Base-by-base conservation (phyloP, 2,329 filamentous ascomycete genomes). In the Zalaria obscura region DNA sequence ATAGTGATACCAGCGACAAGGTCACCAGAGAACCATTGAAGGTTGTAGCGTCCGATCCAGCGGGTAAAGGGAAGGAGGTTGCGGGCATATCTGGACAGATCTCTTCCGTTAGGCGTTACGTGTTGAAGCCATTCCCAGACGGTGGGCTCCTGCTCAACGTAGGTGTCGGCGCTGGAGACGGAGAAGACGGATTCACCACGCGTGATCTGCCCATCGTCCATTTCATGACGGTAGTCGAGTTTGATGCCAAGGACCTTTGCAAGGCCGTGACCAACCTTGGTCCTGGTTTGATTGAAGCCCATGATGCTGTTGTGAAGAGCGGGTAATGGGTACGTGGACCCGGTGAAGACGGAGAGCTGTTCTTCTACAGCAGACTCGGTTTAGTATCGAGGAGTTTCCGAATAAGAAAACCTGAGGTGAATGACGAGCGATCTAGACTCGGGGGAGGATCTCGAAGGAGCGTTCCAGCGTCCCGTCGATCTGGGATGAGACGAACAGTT, bases 11-110 rank as follows among this genome's bases (percentile, higher is more conserved):
- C 89, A 45, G 91, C 89, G 43, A 96, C 79, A 37, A 96, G 62
- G 64, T 98, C 91, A 53, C 91, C 91, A 10, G 77, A 60, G 4
- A 95, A 63, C 91, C 91, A 98, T 66, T 87, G 79, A 3, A 79
- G 7, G 57, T 98, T 98, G 66, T 98, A 98, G 51, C 79, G 76
- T 7, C 67, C 63, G 43, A 96, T 89, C 91, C 91, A 98, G n/a
- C 76, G 70, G 4, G 83, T 58, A 56, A 95, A 96, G 0, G 91
- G 91, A 50, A 98, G 93, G 1, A 96, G 66, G 9, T 75, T 81
- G 49, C 68, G 64, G 44, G 78, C 42, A 55, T 95, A 98, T 2
- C 64, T 51, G 4, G 60, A 38, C 3, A 80, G 41, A 31, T 82
- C 71, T 1, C 57, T 48, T 5, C 66, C 59, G 0, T 68, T 69